A percentile compares a stretch with the other conserved stretches of the same genome.
Conservation (phyloP, 495 filamentous ascomycete species). For the Thermothielavioides terrestris region DNA sequence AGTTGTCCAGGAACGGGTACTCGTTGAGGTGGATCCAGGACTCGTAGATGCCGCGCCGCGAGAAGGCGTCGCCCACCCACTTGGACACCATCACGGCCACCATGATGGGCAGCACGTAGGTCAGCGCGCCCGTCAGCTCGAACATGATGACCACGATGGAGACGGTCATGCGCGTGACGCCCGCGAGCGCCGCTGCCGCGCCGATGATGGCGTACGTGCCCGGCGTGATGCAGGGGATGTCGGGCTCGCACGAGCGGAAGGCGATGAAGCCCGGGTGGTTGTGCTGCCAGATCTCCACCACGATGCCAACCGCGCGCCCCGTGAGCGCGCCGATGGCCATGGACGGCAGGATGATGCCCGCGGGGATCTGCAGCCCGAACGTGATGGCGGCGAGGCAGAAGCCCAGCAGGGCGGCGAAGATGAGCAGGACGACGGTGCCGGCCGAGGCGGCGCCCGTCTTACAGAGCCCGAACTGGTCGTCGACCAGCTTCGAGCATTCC, state of each 20-base stretch:
- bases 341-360: conserved; percentile 93
- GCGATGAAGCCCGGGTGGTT: conserved; percentile 65
- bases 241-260: conserved; percentile 76
- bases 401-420: conserved; percentile 70
- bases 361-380: conserved; percentile 94
- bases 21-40: conserved; percentile 95
- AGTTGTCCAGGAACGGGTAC: conserved; percentile 92
- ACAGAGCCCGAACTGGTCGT: conserved; percentile 84
- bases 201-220: conserved; percentile 96
- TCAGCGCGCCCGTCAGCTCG: conserved; percentile 89
- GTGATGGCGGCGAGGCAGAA: conserved; percentile 82
- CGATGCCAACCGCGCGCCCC: conserved; percentile 83
- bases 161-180: conserved; percentile 92
- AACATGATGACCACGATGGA: conserved; percentile 99
- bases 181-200: conserved; percentile 89
- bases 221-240: conserved; percentile 84
- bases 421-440: conserved; percentile 66
- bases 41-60: conserved; percentile 91
- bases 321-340: conserved; percentile 92
- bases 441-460: conserved; percentile 61
- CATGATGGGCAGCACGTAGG: conserved; percentile 98
- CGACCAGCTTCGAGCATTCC: conserved; percentile 68
- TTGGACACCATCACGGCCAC: conserved; percentile 98
- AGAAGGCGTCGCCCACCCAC: conserved; percentile 97
- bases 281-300: conserved; percentile 81